phyloP scores from a whole-genome alignment of 2,329 filamentous ascomycete species.

The Chrysosphaeria jannelii region DNA sequence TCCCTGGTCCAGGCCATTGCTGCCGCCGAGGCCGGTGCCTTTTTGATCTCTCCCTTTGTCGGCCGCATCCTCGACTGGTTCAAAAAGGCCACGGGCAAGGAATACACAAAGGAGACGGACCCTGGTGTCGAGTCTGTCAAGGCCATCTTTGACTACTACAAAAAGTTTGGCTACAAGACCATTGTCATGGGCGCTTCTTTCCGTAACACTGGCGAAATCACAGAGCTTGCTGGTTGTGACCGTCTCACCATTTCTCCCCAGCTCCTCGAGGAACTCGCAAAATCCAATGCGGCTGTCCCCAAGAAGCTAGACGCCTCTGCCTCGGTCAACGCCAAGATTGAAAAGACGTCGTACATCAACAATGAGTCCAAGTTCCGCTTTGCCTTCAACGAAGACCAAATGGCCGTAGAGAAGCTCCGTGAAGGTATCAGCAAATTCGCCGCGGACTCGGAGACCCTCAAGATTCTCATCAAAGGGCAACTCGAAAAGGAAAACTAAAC shows the following conservation, averaged over 20 bases:
- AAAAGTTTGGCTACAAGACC: constrained; percentile 97
- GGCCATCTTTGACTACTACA: constrained; percentile 99
- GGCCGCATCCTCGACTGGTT: constrained; percentile 98
- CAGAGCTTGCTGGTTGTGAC: constrained; percentile 90
- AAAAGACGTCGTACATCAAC: constrained; percentile 75
- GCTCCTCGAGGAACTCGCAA: constrained; percentile 79
- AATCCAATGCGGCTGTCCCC: constrained; percentile 52
- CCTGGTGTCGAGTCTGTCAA: constrained; percentile 87
- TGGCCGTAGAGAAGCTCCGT: constrained; percentile 96
- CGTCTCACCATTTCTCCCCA: constrained; percentile 95
- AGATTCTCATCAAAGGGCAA: too few species aligned
- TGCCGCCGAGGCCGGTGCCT: constrained; percentile 79
- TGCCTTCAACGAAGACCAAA: constrained; percentile 98
- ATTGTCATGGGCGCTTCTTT: constrained; percentile 99
- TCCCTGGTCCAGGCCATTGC: constrained; percentile 81
- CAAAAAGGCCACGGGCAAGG: constrained; percentile 88
- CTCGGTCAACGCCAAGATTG: constrained; percentile 39
- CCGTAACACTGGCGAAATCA: constrained; percentile 89
- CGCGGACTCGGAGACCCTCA: constrained; percentile 78
- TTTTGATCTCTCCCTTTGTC: constrained; percentile 97
- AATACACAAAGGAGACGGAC: constrained; percentile 70
- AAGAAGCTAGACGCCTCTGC: constrained; percentile 61
- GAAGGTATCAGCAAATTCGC: constrained; percentile 99
- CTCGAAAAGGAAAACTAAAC: constrained; percentile 1
- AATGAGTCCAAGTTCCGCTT: constrained; percentile 85